Evolutionary conservation across 148 eudicot species (phyloP).

Genomic region (Cornus florida): DNA sequence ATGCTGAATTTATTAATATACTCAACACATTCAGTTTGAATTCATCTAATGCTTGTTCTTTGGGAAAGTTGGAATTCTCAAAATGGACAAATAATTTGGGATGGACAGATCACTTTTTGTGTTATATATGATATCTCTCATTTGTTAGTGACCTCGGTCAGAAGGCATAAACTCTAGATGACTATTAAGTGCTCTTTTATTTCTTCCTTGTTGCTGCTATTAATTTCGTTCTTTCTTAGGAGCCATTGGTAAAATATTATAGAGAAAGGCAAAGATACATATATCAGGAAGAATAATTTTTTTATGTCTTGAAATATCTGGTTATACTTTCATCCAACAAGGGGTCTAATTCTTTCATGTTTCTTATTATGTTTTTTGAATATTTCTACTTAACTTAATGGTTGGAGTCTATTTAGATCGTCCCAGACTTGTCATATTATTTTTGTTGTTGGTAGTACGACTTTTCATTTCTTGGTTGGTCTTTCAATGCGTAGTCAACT

Average conservation of each 20-base stretch:
- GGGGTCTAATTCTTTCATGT: neutral
- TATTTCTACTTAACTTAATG: neutral
- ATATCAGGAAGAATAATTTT: neutral
- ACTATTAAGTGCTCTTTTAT: too few relatives aligned
- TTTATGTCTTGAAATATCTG: neutral
- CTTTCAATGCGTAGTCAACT: too few relatives aligned
- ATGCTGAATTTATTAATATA: too few relatives aligned
- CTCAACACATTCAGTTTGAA: neutral
- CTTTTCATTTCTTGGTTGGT: neutral
- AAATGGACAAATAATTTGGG: too few relatives aligned
- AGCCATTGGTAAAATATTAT: neutral
- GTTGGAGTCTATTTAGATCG: neutral
- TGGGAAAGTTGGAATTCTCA: neutral
- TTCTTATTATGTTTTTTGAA: neutral
- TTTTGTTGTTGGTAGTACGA: too few relatives aligned
- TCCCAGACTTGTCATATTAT: too few relatives aligned
- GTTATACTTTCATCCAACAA: neutral
- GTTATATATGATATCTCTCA: too few relatives aligned
- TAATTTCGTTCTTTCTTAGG: neutral
- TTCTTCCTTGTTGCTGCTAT: too few relatives aligned
- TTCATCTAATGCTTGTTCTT: neutral
- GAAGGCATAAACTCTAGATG: too few relatives aligned
- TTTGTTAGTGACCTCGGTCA: too few relatives aligned
- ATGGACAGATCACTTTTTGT: too few relatives aligned
- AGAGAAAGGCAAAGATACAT: neutral